Conservation (phyloP, 2,329 filamentous ascomycete species). For the Cladosporium sp. region DNA sequence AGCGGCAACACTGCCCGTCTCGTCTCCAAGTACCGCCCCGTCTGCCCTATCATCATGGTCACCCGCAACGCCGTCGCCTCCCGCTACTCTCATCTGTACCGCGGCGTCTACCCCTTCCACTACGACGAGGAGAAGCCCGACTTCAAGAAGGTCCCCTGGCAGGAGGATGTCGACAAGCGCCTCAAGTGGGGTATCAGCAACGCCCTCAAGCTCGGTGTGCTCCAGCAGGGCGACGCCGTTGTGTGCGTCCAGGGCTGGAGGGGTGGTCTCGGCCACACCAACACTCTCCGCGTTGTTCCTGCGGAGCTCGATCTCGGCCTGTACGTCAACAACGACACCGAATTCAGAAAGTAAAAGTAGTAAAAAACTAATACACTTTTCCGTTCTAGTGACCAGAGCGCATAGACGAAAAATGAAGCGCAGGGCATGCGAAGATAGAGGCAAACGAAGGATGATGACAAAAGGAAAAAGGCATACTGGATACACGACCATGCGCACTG, state of each 20-base stretch:
- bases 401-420: background rate
- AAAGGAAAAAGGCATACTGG: background rate
- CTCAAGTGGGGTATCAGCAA: constrained; percentile 95
- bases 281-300: constrained; percentile 60
- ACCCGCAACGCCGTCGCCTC: constrained; percentile 80
- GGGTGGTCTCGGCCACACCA: constrained; percentile 87
- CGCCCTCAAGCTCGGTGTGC: constrained; percentile 75
- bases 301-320: constrained; percentile 48
- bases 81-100: constrained; percentile 90
- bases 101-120: constrained; percentile 95
- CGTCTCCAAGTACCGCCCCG: constrained; percentile 95
- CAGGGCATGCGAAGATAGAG: background rate
- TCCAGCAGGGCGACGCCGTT: constrained; percentile 68
- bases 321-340: background rate
- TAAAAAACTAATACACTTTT: background rate
- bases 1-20: constrained; percentile 90
- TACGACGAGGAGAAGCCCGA: constrained; percentile 93
- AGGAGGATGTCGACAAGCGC: constrained; percentile 95
- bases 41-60: constrained; percentile 99
- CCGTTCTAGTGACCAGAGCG: constrained; percentile 7
- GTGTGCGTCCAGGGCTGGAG: constrained; percentile 88
- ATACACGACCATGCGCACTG: background rate
- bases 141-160: constrained; percentile 90
- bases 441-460: background rate
- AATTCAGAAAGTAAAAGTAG: background rate